phyloP scores from a whole-genome alignment of 139 green algal species.

The Micromonas pusilla region DNA sequence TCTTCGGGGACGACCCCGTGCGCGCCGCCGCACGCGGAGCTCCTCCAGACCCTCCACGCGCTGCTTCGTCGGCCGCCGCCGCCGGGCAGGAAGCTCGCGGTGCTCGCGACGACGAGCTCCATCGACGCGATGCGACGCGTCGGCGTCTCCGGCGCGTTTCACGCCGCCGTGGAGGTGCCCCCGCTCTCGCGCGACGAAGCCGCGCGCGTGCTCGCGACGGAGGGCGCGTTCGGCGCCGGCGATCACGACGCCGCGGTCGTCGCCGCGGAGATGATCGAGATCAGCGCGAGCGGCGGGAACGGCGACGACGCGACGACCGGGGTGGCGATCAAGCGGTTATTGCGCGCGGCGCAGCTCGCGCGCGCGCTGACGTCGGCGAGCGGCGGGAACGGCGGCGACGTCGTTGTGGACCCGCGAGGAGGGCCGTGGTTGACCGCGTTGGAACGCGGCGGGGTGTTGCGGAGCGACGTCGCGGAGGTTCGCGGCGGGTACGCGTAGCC shows the following conservation, averaged over 20 bases:
- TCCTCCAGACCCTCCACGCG: slow-evolving; percentile 89
- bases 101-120: slow-evolving; percentile 60
- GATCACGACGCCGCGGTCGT: neutral
- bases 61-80: slow-evolving; percentile 85
- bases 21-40: neutral
- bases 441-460: neutral
- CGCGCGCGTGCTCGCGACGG: neutral
- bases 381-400: neutral
- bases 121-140: neutral
- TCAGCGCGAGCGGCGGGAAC: neutral
- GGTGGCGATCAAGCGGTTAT: slow-evolving; percentile 5
- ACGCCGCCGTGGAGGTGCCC: neutral
- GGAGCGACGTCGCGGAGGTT: neutral
- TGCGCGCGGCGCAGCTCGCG: neutral
- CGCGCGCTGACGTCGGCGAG: slow-evolving; percentile 3
- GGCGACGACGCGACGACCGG: neutral
- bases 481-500: neutral
- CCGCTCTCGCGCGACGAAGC: neutral
- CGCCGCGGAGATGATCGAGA: neutral
- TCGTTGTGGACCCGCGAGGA: neutral
- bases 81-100: slow-evolving; percentile 66
- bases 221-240: neutral
- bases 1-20: neutral
- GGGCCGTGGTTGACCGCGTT: neutral
- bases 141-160: neutral